Evolutionary conservation across 208 protist species (phyloP), one percentile per base, ranked within the genome.

Genomic region (Trypanosomatidae sp.): DNA sequence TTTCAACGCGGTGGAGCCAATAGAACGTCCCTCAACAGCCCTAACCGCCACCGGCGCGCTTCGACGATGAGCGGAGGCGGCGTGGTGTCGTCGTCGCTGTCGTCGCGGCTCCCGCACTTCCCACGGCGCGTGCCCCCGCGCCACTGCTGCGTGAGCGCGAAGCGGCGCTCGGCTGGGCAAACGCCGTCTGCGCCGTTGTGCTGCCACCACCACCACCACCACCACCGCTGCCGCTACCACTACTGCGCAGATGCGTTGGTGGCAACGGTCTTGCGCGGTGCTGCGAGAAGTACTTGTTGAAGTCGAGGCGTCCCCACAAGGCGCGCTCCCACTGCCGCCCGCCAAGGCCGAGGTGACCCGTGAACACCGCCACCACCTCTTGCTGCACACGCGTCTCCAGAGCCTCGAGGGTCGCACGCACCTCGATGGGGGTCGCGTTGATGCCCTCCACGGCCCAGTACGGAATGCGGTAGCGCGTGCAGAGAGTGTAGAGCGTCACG

Each of bases 251-350:
- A 56, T 22, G 3, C 36, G 44, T 39, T 10, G 69, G 69, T 28
- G 59, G 13, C 25, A 44, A 12, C 6, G 56, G 47, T 3, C 62
- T 25, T 3, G 62, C 36, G 55, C 69, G 73, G 55, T 75, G 62
- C 59, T 68, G 72, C 19, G 76, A 69, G 81, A 93, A 87, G 81
- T 76, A 93, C 10, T 83, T 74, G 77, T 88, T 96, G 74, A 96
- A 94, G 70, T 96, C 88, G 12, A 96, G 73, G 13, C 91, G 74
- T n/a, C 82, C 79, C 91, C 91, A 96, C 64, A 96, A 71, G 25
- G 89, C 87, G 13, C 86, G 82, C 78, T 91, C 85, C 68, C 76
- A 83, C 39, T 70, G 65, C 17, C 84, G 76, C n/a, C 76, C 83
- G 36, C 83, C 82, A 17, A 79, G 74, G 43, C 77, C 75, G 39